Conservation (phyloP, 75 land plant genomes). For the Larix kaempferi region DNA sequence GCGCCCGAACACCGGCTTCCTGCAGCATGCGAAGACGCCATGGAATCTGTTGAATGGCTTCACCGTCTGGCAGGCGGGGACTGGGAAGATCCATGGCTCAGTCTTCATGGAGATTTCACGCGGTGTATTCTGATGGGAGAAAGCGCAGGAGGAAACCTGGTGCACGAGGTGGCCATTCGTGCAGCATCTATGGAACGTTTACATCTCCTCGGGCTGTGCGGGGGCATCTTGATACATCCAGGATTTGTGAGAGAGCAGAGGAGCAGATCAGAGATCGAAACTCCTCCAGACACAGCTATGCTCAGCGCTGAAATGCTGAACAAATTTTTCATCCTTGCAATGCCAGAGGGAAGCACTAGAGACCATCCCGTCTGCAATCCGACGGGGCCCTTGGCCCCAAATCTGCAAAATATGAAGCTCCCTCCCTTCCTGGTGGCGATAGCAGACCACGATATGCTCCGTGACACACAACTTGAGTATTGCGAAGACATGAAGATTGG, state of each 20-base stretch:
- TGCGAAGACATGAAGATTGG: constrained; percentile 46
- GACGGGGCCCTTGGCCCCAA: constrained; percentile 47
- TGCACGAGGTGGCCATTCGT: constrained; percentile 52
- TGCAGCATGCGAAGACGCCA: constrained; percentile 28
- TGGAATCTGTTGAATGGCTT: constrained; percentile 19
- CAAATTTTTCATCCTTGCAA: constrained; percentile 37
- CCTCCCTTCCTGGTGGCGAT: constrained; percentile 45
- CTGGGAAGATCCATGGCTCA: constrained; percentile 25
- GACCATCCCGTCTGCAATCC: constrained; percentile 66
- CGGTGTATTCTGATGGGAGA: constrained; percentile 70
- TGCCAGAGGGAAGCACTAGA: constrained; percentile 49
- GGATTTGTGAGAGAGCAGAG: constrained; percentile 33
- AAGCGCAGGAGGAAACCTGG: constrained; percentile 86
- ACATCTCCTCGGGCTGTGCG: not conserved
- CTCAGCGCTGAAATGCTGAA: constrained; percentile 30
- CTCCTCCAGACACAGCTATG: no score
- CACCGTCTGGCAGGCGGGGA: not conserved
- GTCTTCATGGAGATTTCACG: constrained; percentile 27
- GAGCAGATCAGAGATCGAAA: constrained; percentile 37
- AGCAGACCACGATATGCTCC: constrained; percentile 49
- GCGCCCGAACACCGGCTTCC: constrained; percentile 23
- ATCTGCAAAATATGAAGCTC: constrained; percentile 16
- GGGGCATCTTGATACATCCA: constrained; percentile 28
- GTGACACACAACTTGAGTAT: constrained; percentile 56
- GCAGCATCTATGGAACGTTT: not conserved